Evolutionary conservation across 805 yeast species (phyloP).

Genomic region (Candida schatavii): DNA sequence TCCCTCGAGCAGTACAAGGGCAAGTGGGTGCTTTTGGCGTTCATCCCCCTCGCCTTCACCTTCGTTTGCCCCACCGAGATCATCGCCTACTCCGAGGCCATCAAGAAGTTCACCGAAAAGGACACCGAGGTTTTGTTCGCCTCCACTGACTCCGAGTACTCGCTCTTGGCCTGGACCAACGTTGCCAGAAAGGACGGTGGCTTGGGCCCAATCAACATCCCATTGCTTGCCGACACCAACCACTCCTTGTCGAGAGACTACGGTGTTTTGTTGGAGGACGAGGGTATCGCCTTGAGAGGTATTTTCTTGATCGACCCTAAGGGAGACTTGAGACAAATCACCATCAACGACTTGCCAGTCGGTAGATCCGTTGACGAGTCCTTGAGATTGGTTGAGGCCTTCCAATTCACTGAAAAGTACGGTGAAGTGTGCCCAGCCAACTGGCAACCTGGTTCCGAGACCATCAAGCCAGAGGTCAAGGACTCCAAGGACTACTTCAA

Average conservation of each 20-base stretch:
- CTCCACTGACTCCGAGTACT: conserved; percentile 97
- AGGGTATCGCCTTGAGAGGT: conserved; percentile 97
- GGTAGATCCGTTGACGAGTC: conserved; percentile 99
- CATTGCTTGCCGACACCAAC: conserved; percentile 95
- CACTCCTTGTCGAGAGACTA: conserved; percentile 91
- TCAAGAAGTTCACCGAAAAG: conserved; percentile 80
- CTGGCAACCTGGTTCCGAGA: conserved; percentile 87
- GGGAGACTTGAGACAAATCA: conserved; percentile 92
- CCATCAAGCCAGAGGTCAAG: conserved; percentile 80
- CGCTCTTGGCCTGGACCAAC: conserved; percentile 97
- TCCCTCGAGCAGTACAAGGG: conserved; percentile 95
- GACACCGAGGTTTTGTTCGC: conserved; percentile 91
- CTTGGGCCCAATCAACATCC: conserved; percentile 91
- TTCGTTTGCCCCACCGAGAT: conserved; percentile 99
- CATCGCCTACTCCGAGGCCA: conserved; percentile 97
- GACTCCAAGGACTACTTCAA: conserved; percentile 89
- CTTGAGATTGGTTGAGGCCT: conserved; percentile 94
- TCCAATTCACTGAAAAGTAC: conserved; percentile 98
- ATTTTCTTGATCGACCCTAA: conserved; percentile 96
- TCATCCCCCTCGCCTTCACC: conserved; percentile 98
- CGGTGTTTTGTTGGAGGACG: conserved; percentile 96
- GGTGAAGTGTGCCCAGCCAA: conserved; percentile 99
- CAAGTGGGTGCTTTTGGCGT: conserved; percentile 95
- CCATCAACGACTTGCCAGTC: conserved; percentile 98
- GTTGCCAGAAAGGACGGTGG: conserved; percentile 97